phyloP scores from a whole-genome alignment of 805 yeast genomes.

The Maudiozyma saulgeensis region DNA sequence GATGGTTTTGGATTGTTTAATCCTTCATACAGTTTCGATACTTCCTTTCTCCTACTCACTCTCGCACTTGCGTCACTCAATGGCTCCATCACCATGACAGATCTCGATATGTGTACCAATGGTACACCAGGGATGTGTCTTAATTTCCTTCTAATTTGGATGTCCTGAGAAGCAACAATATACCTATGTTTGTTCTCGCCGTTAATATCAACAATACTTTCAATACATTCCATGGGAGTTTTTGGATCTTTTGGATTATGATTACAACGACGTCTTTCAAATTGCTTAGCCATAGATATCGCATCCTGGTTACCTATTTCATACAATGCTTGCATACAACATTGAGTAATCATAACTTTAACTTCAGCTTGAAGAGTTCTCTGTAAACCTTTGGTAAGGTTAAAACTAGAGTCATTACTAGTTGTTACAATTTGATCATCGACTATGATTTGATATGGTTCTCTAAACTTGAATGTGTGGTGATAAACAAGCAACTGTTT shows the following conservation, averaged over 20 bases:
- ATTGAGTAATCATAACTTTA: slow-evolving; percentile 90
- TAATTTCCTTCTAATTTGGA: slow-evolving; percentile 54
- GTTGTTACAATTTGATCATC: slow-evolving; percentile 70
- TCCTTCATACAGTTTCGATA: slow-evolving; percentile 61
- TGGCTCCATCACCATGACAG: slow-evolving; percentile 96
- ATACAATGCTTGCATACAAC: slow-evolving; percentile 84
- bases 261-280: slow-evolving; percentile 89
- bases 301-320: slow-evolving; percentile 62
- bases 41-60: slow-evolving; percentile 44
- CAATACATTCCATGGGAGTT: slow-evolving; percentile 67
- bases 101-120: slow-evolving; percentile 71
- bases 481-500: slow-evolving; percentile 82
- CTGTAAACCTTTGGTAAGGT: slow-evolving; percentile 69
- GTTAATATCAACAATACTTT: slow-evolving; percentile 55
- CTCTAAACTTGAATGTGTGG: slow-evolving; percentile 84
- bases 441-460: slow-evolving; percentile 83
- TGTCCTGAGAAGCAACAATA: slow-evolving; percentile 77
- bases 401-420: slow-evolving; percentile 59
- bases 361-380: slow-evolving; percentile 76
- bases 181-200: slow-evolving; percentile 86
- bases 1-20: slow-evolving; percentile 49
- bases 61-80: slow-evolving; percentile 59
- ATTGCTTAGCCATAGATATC: slow-evolving; percentile 67
- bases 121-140: slow-evolving; percentile 86
- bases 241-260: slow-evolving; percentile 59